These are phyloP conservation scores for Calonectria montana DNA, from an alignment of 2,329 filamentous ascomycete species.

Conservation along the genomic window DNA sequence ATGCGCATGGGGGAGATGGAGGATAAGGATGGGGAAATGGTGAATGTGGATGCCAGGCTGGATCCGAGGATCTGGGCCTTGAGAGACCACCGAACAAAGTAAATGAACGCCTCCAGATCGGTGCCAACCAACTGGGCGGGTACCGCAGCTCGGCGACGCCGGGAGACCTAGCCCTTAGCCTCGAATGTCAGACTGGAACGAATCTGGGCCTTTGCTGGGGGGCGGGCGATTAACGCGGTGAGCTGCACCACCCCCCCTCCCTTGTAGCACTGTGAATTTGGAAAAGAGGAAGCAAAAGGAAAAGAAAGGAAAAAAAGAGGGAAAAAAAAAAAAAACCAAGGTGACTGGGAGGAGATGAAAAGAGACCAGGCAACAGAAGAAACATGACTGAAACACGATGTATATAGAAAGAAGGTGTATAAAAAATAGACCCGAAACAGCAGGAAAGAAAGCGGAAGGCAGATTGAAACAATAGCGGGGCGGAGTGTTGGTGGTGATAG, in stretches of 20 bases:
- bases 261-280: background rate
- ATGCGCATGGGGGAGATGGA: conserved; percentile 1
- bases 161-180: conserved; percentile 12
- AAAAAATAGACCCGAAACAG: conserved; percentile 4
- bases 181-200: conserved; percentile 5
- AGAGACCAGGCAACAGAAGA: background rate
- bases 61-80: conserved; percentile 26
- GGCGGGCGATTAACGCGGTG: conserved; percentile 8
- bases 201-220: conserved; percentile 1
- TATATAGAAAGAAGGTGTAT: background rate
- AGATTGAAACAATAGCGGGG: background rate
- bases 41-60: conserved; percentile 19
- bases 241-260: background rate
- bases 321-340: background rate
- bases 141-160: conserved; percentile 22
- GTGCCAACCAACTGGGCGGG: conserved; percentile 13
- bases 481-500: background rate
- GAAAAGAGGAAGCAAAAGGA: background rate
- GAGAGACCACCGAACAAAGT: conserved; percentile 11
- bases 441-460: background rate
- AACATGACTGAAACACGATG: background rate
- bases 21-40: background rate
- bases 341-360: background rate
- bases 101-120: conserved; percentile 22
- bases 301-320: background rate